A percentile compares a stretch with the other conserved stretches of the same genome.
These are phyloP conservation scores for Sarocladiaceae sp. DNA, from an alignment of 2,329 filamentous ascomycete species.

Conservation along the genomic window DNA sequence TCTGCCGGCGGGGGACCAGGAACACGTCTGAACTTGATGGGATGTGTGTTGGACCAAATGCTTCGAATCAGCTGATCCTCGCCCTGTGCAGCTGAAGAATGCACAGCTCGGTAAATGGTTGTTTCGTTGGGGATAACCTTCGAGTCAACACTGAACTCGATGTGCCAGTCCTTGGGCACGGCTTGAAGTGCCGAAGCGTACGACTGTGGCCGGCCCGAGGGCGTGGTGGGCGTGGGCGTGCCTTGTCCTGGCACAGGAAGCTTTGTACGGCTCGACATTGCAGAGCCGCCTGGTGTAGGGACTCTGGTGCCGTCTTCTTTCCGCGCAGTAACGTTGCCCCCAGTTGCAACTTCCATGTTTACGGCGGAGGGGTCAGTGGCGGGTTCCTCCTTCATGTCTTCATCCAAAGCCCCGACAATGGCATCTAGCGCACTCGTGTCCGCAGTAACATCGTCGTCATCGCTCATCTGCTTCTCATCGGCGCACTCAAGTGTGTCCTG, in stretches of 20 bases:
- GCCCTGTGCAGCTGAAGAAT: slow-evolving; percentile 49
- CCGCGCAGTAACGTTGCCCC: slow-evolving; percentile 82
- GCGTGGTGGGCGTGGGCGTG: slow-evolving; percentile 45
- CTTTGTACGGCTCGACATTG: slow-evolving; percentile 6
- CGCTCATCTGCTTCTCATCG: slow-evolving; percentile 80
- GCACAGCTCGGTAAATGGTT: slow-evolving; percentile 92
- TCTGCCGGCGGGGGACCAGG: slow-evolving; percentile 77
- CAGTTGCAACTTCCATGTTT: slow-evolving; percentile 82
- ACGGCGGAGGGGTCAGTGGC: slow-evolving; percentile 73
- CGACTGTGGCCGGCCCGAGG: slow-evolving; percentile 66
- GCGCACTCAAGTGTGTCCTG: slow-evolving; percentile 83
- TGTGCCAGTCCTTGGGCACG: slow-evolving; percentile 89
- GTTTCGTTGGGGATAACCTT: slow-evolving; percentile 85
- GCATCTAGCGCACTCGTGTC: slow-evolving; percentile 70
- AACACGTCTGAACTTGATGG: slow-evolving; percentile 87
- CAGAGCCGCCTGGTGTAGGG: slow-evolving; percentile 68
- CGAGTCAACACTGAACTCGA: slow-evolving; percentile 86
- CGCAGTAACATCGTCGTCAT: slow-evolving; percentile 66
- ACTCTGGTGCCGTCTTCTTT: slow-evolving; percentile 90
- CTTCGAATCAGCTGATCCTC: slow-evolving; percentile 69
- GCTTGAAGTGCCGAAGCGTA: slow-evolving; percentile 82
- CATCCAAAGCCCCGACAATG: slow-evolving; percentile 86
- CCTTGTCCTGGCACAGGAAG: slow-evolving; percentile 23
- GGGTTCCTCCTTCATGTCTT: slow-evolving; percentile 67
- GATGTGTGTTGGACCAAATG: slow-evolving; percentile 86